These are phyloP conservation scores for Achlya hypogyna DNA, from an alignment of 352 stramenopile species.

Conservation along the genomic window DNA sequence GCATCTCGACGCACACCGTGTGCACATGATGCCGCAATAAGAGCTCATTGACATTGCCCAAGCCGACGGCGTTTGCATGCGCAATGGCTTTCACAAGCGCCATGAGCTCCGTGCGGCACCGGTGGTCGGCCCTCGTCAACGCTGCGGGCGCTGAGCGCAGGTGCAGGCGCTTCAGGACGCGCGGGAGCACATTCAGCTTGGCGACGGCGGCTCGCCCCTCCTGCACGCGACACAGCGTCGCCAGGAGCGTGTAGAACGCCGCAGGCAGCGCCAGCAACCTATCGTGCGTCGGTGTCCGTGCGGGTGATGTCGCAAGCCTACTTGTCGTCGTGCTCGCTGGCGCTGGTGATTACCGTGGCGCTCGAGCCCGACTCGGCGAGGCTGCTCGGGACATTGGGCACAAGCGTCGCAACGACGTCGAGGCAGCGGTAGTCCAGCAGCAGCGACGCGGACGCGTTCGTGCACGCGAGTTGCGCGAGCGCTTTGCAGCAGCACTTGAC, in stretches of 20 bases:
- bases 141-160: constrained; percentile 8
- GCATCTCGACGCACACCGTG: constrained; percentile 9
- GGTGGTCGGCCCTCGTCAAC: constrained; percentile 1
- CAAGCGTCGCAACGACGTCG: constrained; percentile 23
- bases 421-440: constrained; percentile 46
- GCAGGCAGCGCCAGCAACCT: constrained; percentile 42
- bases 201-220: constrained; percentile 49
- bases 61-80: neutral
- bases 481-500: constrained; percentile 44
- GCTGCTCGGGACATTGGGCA: constrained; percentile 12
- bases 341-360: neutral
- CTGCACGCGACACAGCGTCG: constrained; percentile 47
- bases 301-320: neutral
- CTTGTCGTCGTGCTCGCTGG: constrained; percentile 12
- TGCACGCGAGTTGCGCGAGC: constrained; percentile 53
- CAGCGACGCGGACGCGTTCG: constrained; percentile 35
- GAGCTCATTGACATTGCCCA: constrained; percentile 19
- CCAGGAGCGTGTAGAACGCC: constrained; percentile 54
- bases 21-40: constrained; percentile 17
- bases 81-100: constrained; percentile 3
- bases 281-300: neutral
- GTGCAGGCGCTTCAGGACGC: constrained; percentile 64
- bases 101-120: constrained; percentile 11
- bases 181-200: constrained; percentile 48
- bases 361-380: neutral